Evolutionary conservation across 768 basidiomycete genomes (phyloP).

Genomic region (Macrocybe gigantea): DNA sequence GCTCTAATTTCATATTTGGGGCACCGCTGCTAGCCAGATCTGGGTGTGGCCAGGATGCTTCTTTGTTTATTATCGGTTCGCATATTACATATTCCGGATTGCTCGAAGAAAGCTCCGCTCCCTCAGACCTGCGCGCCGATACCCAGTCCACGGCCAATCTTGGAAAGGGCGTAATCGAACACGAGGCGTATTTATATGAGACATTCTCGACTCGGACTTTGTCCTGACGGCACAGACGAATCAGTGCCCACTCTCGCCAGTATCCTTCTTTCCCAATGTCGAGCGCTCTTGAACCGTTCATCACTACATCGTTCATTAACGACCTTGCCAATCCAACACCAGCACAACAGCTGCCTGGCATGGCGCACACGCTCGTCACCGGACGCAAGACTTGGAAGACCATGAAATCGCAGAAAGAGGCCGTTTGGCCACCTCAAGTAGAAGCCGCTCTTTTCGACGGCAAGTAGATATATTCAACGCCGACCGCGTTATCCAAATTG

Average conservation of each 20-base stretch:
- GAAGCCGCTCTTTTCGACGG: slow-evolving; percentile 61
- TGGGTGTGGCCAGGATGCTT: slow-evolving; percentile 1
- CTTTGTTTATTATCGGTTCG: background rate
- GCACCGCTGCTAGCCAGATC: background rate
- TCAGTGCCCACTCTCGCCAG: too few relatives aligned
- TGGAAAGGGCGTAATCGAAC: too few relatives aligned
- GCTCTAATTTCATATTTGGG: too few relatives aligned
- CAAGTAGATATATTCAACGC: slow-evolving; percentile 16
- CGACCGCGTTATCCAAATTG: slow-evolving; percentile 1
- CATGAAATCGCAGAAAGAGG: slow-evolving; percentile 42
- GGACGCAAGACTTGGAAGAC: slow-evolving; percentile 57
- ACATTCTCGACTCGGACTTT: too few relatives aligned
- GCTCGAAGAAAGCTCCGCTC: background rate
- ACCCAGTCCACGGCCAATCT: background rate
- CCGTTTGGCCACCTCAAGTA: slow-evolving; percentile 58
- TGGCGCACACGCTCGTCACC: slow-evolving; percentile 27
- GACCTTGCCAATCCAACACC: slow-evolving; percentile 12
- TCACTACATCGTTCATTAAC: slow-evolving; percentile 12
- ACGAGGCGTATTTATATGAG: too few relatives aligned
- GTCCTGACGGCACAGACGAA: too few relatives aligned
- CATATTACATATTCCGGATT: background rate
- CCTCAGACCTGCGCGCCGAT: background rate
- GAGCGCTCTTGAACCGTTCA: slow-evolving; percentile 10
- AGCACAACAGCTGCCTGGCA: slow-evolving; percentile 5
- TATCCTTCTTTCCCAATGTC: background rate